phyloP scores from a whole-genome alignment of 2,329 filamentous ascomycete species.

The Paecilomyces sp. region DNA sequence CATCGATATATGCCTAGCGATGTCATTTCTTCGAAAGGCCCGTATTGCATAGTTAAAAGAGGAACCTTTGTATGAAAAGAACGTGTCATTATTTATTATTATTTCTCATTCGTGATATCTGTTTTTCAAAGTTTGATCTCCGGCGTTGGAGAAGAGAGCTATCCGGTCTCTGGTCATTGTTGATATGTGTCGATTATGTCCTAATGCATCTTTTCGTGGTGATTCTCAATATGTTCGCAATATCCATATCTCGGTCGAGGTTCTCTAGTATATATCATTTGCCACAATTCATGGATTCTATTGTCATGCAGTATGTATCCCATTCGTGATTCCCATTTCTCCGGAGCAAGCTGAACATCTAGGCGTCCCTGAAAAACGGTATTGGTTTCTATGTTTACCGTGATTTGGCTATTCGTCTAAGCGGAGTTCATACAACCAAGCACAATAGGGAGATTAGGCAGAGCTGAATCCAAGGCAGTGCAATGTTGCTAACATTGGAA shows the following conservation, averaged over 20 bases:
- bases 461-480: not conserved
- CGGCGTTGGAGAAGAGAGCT: not conserved
- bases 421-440: not conserved
- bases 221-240: not conserved
- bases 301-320: not conserved
- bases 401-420: too few species aligned
- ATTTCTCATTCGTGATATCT: not conserved
- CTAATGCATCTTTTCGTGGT: not conserved
- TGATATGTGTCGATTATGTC: not conserved
- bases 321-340: too few species aligned
- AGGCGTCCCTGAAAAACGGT: not conserved
- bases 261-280: not conserved
- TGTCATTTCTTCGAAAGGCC: not conserved
- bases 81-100: not conserved
- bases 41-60: not conserved
- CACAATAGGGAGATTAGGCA: not conserved
- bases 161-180: not conserved
- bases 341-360: not conserved
- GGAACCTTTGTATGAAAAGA: not conserved
- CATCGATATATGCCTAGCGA: not conserved
- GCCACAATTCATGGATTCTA: not conserved
- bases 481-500: not conserved
- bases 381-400: not conserved
- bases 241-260: not conserved
- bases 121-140: not conserved